Evolutionary conservation across 495 filamentous ascomycete species (phyloP).

Genomic region (Cenococcum geophilum): DNA sequence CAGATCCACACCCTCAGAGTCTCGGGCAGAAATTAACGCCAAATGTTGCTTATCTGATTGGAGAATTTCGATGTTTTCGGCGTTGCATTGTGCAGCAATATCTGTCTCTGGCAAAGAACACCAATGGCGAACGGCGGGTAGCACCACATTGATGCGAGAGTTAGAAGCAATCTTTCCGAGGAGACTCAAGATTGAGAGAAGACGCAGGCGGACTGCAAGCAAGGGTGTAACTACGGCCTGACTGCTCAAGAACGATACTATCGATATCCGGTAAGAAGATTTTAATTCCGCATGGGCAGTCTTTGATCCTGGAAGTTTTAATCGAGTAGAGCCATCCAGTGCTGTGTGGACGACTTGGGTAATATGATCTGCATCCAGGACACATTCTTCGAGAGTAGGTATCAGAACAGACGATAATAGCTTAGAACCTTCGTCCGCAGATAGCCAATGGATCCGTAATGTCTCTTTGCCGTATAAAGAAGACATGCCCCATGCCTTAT

Average conservation of each 20-base stretch:
- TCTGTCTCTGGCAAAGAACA: conserved; percentile 43
- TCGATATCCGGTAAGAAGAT: conserved; percentile 29
- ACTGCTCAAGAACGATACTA: conserved; percentile 67
- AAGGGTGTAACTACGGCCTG: conserved; percentile 64
- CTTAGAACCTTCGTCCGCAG: conserved; percentile 48
- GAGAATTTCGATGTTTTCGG: conserved; percentile 55
- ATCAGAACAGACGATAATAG: conserved; percentile 60
- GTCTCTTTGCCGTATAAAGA: conserved; percentile 51
- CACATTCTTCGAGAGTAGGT: conserved; percentile 72
- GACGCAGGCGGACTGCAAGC: conserved; percentile 56
- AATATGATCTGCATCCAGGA: conserved; percentile 64
- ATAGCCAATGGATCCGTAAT: conserved; percentile 53
- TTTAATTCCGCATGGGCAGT: conserved; percentile 12
- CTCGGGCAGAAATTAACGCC: conserved; percentile 57
- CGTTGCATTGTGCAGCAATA: conserved; percentile 43
- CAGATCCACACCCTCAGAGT: conserved; percentile 57
- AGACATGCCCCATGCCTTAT: conserved; percentile 12
- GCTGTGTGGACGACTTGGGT: conserved; percentile 51
- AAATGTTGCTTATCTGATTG: conserved; percentile 56
- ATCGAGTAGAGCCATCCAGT: conserved; percentile 45
- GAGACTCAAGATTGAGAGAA: conserved; percentile 65
- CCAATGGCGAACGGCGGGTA: conserved; percentile 66
- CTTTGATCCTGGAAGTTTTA: conserved; percentile 8
- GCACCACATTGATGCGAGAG: conserved; percentile 61
- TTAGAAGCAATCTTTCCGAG: conserved; percentile 60